Base-by-base conservation (phyloP, 1,284 basidiomycete species). In the Heliocybe sulcata region DNA sequence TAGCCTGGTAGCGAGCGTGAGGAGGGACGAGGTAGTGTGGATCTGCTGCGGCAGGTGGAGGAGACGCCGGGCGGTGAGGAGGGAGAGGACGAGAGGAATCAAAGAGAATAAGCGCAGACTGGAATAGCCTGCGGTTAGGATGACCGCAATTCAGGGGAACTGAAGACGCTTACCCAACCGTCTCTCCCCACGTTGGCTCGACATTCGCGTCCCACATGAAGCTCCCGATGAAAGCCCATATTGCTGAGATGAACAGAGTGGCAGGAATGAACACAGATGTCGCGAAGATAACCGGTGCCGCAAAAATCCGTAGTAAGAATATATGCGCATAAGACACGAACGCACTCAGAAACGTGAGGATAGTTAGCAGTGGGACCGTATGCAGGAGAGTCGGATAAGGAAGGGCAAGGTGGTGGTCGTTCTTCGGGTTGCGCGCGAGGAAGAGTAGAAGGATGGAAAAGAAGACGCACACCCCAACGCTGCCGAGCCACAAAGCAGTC, bases 141-240 rank as follows among this genome's bases (percentile, higher is more conserved):
- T 12, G 45, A 49, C 35, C 20, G 25, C 11, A 11, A 45, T 33
- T 27, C 47, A 27, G 31, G 54, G 35, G 49, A 50, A 48, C 42
- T 11, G 25, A 16, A 16, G 23, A 8, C 11, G 23, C 85, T 70
- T 69, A 80, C 84, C 92, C 93, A 63, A 90, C 83, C 57, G 83
- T 89, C 69, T 89, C 88, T 58, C 90, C 90, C 77, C 85, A 88
- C 10, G 87, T 87, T 27, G 83, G 83, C 56, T 82, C 83, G 27
- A 74, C 72, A 55, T 82, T 78, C 12, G 76, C 81, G 58, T 88
- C 84, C 75, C 87, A 88, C 77, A 94, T 90, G 63, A 96, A 96
- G 65, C 91, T 93, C 27, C 91, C 94, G 8, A 87, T 79, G 62
- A 96, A 91, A 1, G 92, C 91, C 87, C 92, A 94, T 55, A 92